Conservation (phyloP, 306 rosid genomes). For the Hippophae rhamnoides region DNA sequence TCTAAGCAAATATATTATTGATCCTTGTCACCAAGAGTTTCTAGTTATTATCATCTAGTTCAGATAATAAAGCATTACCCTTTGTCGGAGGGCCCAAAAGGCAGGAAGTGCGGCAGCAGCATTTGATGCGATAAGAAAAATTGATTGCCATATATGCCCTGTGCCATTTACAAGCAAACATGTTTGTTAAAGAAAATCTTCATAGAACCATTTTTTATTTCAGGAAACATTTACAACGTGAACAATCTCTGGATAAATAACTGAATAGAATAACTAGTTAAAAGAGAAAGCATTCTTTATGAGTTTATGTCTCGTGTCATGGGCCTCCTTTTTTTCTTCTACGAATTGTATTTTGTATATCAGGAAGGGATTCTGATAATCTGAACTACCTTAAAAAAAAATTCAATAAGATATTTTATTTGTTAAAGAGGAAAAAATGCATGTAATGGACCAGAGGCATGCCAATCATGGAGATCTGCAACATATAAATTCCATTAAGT, state of each 20-base stretch:
- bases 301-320: not conserved
- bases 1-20: not conserved
- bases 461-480: too few species aligned
- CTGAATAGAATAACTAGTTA: not conserved
- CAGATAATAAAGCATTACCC: constrained; percentile 37
- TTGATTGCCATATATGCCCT: constrained; percentile 77
- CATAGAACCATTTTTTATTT: constrained; percentile 2
- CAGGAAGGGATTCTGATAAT: too few species aligned
- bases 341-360: too few species aligned
- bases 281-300: not conserved
- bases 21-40: not conserved
- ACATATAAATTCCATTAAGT: too few species aligned
- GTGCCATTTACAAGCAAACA: constrained; percentile 16
- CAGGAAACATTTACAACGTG: not conserved
- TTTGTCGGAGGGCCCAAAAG: constrained; percentile 76
- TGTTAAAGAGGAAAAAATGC: too few species aligned
- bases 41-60: constrained; percentile 3
- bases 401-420: too few species aligned
- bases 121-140: constrained; percentile 76
- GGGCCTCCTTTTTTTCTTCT: not conserved
- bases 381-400: too few species aligned
- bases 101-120: constrained; percentile 88
- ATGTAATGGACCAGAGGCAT: too few species aligned
- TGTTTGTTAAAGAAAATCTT: not conserved
- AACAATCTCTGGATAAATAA: not conserved